phyloP scores from a whole-genome alignment of 2,329 filamentous ascomycete species.

The Xylariaceae sp. region DNA sequence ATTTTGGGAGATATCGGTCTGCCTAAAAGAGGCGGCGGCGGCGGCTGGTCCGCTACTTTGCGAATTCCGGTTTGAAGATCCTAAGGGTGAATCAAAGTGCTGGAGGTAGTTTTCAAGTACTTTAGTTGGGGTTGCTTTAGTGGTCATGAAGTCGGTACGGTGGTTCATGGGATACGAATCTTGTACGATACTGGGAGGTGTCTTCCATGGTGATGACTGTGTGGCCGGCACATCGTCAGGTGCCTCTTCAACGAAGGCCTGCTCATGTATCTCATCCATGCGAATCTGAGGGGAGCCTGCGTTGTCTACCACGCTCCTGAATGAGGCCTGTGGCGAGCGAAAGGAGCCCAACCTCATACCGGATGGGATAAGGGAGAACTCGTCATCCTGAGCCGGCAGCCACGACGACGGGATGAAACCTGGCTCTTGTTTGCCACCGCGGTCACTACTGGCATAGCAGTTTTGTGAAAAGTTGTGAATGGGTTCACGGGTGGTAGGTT shows the following conservation, averaged over 20 bases:
- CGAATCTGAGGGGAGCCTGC: conserved; percentile 31
- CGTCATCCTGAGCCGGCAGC: conserved; percentile 5
- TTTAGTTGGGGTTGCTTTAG: conserved; percentile 48
- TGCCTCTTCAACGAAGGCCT: conserved; percentile 3
- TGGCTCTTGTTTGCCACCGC: background rate
- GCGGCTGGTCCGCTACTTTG: background rate
- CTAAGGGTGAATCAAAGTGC: conserved; percentile 28
- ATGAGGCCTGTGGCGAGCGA: conserved; percentile 38
- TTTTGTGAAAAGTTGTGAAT: background rate
- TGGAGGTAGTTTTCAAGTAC: conserved; percentile 47
- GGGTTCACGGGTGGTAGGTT: conserved; percentile 2
- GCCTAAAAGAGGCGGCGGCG: background rate
- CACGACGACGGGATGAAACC: background rate
- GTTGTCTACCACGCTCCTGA: conserved; percentile 43
- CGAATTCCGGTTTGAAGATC: conserved; percentile 9
- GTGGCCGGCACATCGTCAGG: conserved; percentile 15
- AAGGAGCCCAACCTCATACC: conserved; percentile 17
- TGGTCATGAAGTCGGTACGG: conserved; percentile 26
- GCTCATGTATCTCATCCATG: background rate
- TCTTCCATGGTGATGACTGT: conserved; percentile 36
- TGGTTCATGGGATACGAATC: conserved; percentile 48
- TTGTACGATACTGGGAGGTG: conserved; percentile 46
- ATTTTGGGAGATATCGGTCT: conserved; percentile 1
- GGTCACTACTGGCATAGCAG: background rate
- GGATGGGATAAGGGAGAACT: conserved; percentile 4